phyloP scores from a whole-genome alignment of 208 protist species.

The Leishmania mexicana region DNA sequence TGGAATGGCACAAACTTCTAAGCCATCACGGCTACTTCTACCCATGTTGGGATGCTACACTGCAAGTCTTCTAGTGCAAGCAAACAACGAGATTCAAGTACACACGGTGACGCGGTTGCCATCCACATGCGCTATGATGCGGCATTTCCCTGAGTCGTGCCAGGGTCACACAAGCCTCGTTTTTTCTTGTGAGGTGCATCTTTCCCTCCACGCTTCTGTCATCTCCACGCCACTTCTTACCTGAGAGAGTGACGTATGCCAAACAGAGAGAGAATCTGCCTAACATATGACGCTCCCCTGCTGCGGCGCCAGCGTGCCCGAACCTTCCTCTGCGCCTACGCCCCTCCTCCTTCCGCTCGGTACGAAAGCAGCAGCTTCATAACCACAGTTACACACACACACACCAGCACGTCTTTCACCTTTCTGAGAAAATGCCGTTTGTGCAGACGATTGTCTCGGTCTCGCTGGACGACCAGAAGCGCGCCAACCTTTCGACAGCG shows the following conservation, averaged over 20 bases:
- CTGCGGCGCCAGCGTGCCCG: neutral
- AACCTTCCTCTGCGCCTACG: neutral
- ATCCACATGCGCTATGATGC: neutral
- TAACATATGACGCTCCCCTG: neutral
- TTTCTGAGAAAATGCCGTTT: conserved; percentile 29
- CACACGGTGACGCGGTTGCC: neutral
- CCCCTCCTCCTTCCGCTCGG: neutral
- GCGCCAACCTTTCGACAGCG: conserved; percentile 19
- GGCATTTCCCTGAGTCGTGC: neutral
- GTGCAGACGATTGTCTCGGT: conserved; percentile 33
- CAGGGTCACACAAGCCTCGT: neutral
- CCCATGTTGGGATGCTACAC: neutral
- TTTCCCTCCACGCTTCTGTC: neutral
- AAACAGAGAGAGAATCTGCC: neutral
- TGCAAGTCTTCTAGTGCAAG: neutral
- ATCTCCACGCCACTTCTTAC: neutral
- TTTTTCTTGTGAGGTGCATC: neutral
- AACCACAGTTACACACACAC: neutral
- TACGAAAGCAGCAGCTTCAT: neutral
- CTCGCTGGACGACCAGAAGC: conserved; percentile 30
- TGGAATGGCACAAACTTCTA: conserved; percentile 40
- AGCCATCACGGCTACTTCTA: neutral
- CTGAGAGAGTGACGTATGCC: neutral
- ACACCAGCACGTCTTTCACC: neutral
- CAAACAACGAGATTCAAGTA: neutral